Conservation (phyloP, 441 rosid species). For the Erodium texanum region DNA sequence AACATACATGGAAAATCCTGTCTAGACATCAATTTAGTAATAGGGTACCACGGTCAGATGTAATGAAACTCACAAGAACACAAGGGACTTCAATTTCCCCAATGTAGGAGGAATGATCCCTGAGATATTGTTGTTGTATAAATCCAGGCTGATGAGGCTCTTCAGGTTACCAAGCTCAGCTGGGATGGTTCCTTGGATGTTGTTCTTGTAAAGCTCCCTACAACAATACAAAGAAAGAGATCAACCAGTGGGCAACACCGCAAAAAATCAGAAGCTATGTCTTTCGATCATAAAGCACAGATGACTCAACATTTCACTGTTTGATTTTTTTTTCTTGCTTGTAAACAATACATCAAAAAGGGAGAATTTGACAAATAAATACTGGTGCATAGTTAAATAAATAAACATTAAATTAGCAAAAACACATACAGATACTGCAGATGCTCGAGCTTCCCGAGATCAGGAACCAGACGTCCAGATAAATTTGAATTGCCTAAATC, state of each 20-base stretch:
- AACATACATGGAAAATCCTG: too few species aligned
- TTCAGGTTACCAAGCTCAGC: slow-evolving; percentile 70
- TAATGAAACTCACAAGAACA: too few species aligned
- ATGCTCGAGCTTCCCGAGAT: slow-evolving; percentile 80
- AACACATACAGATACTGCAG: slow-evolving; percentile 75
- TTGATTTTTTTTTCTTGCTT: too few species aligned
- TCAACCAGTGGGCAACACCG: not conserved
- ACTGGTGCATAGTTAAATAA: not conserved
- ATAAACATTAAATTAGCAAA: not conserved
- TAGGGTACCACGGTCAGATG: too few species aligned
- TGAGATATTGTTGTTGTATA: slow-evolving; percentile 74
- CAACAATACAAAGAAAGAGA: slow-evolving; percentile 7
- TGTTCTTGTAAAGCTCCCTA: slow-evolving; percentile 92
- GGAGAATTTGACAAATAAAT: not conserved
- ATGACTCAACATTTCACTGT: too few species aligned
- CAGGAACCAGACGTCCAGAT: slow-evolving; percentile 76
- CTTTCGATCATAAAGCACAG: too few species aligned
- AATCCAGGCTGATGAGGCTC: slow-evolving; percentile 86
- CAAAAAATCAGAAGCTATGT: too few species aligned
- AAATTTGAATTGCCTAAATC: slow-evolving; percentile 88
- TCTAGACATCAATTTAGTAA: too few species aligned
- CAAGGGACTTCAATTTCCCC: slow-evolving; percentile 19
- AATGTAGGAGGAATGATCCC: slow-evolving; percentile 66
- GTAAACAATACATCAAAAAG: not conserved
- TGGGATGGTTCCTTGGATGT: slow-evolving; percentile 75